A percentile compares a stretch with the other conserved stretches of the same genome.
Evolutionary conservation across 140 eudicot species (phyloP).

Genomic region (Erigeron philadelphicus): DNA sequence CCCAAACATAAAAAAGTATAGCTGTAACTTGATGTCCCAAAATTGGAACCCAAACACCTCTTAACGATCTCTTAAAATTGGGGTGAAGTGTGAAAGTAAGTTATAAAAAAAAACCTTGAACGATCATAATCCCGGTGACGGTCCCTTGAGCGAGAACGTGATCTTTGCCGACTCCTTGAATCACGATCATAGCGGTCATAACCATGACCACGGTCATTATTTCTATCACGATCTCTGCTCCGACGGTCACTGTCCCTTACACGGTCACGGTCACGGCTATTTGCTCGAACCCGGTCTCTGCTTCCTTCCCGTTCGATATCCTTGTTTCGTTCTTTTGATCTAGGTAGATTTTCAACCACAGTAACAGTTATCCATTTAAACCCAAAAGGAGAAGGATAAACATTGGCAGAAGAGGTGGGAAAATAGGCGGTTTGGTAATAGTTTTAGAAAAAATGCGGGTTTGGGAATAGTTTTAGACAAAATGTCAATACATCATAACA

Average conservation of each 20-base stretch:
- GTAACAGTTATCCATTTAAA: neutral
- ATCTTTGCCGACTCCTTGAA: constrained; percentile 77
- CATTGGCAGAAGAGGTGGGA: too few species aligned
- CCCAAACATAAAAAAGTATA: too few species aligned
- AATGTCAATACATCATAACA: too few species aligned
- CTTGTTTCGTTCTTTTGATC: constrained; percentile 74
- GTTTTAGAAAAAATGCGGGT: too few species aligned
- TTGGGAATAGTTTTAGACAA: too few species aligned
- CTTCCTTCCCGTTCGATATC: constrained; percentile 71
- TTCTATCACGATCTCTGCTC: constrained; percentile 83
- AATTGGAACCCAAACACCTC: neutral
- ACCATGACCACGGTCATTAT: constrained; percentile 52
- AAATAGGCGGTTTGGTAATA: too few species aligned
- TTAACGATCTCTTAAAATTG: neutral
- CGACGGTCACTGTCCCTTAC: constrained; percentile 63
- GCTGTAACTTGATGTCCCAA: too few species aligned
- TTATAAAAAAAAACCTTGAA: constrained; percentile 42
- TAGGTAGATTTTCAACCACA: constrained; percentile 22
- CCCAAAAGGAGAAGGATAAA: too few species aligned
- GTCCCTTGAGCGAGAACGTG: constrained; percentile 78
- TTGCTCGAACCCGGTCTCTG: constrained; percentile 53
- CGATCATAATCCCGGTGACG: constrained; percentile 79
- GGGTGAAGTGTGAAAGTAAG: neutral
- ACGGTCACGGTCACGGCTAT: constrained; percentile 50
- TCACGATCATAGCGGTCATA: constrained; percentile 64